Evolutionary conservation across 352 stramenopile species (phyloP).

Genomic region (Globisporangium cederbergense): DNA sequence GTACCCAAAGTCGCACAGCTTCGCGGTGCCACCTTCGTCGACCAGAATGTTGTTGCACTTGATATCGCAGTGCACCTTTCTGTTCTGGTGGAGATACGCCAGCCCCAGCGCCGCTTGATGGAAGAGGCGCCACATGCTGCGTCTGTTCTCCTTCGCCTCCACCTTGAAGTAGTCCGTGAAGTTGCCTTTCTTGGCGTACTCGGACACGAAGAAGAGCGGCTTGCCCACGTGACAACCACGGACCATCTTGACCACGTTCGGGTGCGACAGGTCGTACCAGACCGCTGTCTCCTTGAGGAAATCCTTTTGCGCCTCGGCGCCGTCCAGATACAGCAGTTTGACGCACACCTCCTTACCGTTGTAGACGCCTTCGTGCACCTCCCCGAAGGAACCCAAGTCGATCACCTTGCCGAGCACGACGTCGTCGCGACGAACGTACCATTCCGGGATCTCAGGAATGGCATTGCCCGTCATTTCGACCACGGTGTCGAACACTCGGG

Average conservation of each 20-base stretch:
- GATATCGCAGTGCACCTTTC: background rate
- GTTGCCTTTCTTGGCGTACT: too few relatives aligned
- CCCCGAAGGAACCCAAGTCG: conserved; percentile 18
- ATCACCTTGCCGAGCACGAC: conserved; percentile 25
- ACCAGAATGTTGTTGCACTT: background rate
- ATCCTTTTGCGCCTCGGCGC: conserved; percentile 15
- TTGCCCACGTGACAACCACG: conserved; percentile 38
- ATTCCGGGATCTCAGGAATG: conserved; percentile 12
- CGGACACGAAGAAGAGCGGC: too few relatives aligned
- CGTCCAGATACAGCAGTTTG: conserved; percentile 22
- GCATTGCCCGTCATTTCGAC: background rate
- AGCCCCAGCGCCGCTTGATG: too few relatives aligned
- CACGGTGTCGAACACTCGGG: background rate
- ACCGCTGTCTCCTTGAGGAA: conserved; percentile 35
- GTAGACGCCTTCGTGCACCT: conserved; percentile 24
- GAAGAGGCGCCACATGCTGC: too few relatives aligned
- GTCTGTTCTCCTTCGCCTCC: too few relatives aligned
- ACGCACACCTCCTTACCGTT: conserved; percentile 35
- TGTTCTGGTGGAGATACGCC: too few relatives aligned
- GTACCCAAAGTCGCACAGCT: background rate
- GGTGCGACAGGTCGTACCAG: conserved; percentile 33
- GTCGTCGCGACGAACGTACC: conserved; percentile 25
- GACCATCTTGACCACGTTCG: conserved; percentile 36
- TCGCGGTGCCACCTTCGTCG: background rate
- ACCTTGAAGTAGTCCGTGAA: too few relatives aligned